These are phyloP conservation scores for Cryphonectria japonica DNA, from an alignment of 2,329 filamentous ascomycete genomes.

Conservation along the genomic window DNA sequence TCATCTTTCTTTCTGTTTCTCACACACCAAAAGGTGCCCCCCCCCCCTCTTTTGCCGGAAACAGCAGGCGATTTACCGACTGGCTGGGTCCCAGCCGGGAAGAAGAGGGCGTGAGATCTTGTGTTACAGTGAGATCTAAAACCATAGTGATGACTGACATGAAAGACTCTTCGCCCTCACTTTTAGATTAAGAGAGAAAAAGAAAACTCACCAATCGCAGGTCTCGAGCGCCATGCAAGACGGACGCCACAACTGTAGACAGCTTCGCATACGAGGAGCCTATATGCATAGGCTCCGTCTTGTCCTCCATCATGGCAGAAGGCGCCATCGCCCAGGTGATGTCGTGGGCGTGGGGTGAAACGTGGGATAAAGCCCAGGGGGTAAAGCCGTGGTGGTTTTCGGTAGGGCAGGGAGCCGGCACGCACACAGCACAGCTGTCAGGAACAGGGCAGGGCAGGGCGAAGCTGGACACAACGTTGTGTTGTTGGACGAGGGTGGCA, in stretches of 20 bases:
- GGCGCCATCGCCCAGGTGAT: conserved; percentile 50
- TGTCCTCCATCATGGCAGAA: conserved; percentile 47
- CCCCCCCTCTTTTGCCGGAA: conserved; percentile 10
- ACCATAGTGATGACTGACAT: conserved; percentile 3
- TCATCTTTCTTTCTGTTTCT: conserved; percentile 13
- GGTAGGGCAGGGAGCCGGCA: conserved; percentile 30
- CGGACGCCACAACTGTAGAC: conserved; percentile 55
- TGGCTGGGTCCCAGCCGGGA: background rate
- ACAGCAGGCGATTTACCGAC: conserved; percentile 22
- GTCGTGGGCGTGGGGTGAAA: conserved; percentile 41
- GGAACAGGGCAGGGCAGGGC: conserved; percentile 11
- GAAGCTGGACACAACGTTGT: conserved; percentile 5
- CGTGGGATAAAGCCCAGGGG: conserved; percentile 35
- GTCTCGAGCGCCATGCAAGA: conserved; percentile 61
- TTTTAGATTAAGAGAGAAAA: background rate
- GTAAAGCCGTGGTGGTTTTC: conserved; percentile 22
- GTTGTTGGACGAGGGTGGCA: background rate
- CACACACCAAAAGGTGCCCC: conserved; percentile 3
- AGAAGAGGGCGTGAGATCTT: conserved; percentile 31
- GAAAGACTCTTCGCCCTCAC: background rate
- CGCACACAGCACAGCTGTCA: conserved; percentile 6
- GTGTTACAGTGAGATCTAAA: conserved; percentile 38
- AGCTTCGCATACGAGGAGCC: conserved; percentile 45
- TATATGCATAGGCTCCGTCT: conserved; percentile 49
- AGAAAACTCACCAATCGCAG: conserved; percentile 56